Conservation (phyloP, 108 stramenopile species). For the Thalassiosira profunda region DNA sequence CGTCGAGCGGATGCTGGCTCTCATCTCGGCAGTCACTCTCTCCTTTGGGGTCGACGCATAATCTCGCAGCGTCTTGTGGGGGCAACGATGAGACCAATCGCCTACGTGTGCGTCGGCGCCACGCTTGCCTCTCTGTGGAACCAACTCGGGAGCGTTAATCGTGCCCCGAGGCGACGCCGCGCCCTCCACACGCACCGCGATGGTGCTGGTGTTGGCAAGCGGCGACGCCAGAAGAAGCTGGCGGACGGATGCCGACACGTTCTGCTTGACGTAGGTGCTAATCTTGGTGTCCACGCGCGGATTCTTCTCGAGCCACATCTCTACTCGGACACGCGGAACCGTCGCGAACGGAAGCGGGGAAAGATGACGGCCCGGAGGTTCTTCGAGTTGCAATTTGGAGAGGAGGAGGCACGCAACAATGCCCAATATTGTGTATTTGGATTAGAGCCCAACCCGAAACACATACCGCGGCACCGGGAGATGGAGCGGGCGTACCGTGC, state of each 20-base stretch:
- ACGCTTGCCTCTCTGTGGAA: no score
- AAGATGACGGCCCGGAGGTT: conserved; percentile 4
- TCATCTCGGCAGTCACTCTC: no score
- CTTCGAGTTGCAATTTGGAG: conserved; percentile 26
- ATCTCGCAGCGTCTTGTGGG: no score
- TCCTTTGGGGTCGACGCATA: no score
- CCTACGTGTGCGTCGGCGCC: no score
- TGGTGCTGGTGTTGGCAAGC: no score
- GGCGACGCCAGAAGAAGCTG: no score
- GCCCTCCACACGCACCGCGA: no score
- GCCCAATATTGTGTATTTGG: conserved; percentile 35
- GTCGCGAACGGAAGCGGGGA: not conserved
- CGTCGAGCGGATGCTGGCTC: no score
- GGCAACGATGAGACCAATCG: no score
- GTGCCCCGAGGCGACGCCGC: no score
- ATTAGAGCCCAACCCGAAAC: conserved; percentile 38
- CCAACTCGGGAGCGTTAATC: no score
- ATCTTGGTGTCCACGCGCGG: conserved; percentile 38
- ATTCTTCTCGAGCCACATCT: conserved; percentile 40
- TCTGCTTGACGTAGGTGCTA: conserved; percentile 46
- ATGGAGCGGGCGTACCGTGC: conserved; percentile 18
- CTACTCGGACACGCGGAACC: conserved; percentile 3
- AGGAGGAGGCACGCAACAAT: not conserved
- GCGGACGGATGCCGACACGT: conserved; percentile 47
- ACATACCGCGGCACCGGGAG: conserved; percentile 3